Evolutionary conservation across 2,329 filamentous ascomycete species (phyloP).

Genomic region (Colletotrichum destructivum): DNA sequence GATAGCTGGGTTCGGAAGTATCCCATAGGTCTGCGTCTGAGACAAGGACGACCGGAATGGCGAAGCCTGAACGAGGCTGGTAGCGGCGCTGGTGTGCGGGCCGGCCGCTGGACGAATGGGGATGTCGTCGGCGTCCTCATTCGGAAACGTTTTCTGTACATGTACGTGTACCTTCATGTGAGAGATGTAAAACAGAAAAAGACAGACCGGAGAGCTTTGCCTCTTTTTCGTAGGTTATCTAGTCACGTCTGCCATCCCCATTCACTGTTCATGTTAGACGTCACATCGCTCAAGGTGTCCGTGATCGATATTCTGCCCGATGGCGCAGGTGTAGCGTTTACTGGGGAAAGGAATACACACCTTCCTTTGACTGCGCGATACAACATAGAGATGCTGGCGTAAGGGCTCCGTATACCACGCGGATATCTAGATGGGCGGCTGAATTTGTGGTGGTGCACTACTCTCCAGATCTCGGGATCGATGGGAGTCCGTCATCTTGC

Average conservation of each 20-base stretch:
- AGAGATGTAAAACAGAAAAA: no score
- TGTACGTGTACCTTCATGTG: no score
- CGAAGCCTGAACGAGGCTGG: constrained; percentile 31
- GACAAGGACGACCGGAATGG: constrained; percentile 31
- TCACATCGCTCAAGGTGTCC: not conserved
- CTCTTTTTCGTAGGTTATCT: not conserved
- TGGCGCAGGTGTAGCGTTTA: constrained; percentile 4
- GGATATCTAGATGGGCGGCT: not conserved
- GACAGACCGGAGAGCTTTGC: constrained; percentile 1
- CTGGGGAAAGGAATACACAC: not conserved
- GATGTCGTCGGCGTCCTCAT: not conserved
- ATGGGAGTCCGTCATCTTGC: not conserved
- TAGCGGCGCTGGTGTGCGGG: constrained; percentile 8
- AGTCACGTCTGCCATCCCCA: not conserved
- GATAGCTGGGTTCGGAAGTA: not conserved
- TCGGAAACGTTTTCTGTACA: not conserved
- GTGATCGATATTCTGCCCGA: not conserved
- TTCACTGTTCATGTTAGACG: not conserved
- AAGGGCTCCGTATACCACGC: not conserved
- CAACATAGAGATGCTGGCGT: constrained; percentile 1
- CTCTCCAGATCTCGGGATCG: constrained; percentile 9
- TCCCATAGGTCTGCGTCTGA: constrained; percentile 8
- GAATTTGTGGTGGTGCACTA: not conserved
- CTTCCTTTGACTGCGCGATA: constrained; percentile 2
- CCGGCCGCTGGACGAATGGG: constrained; percentile 12